Conservation (phyloP, 1,284 basidiomycete genomes). For the Moesziomyces parantarcticus region DNA sequence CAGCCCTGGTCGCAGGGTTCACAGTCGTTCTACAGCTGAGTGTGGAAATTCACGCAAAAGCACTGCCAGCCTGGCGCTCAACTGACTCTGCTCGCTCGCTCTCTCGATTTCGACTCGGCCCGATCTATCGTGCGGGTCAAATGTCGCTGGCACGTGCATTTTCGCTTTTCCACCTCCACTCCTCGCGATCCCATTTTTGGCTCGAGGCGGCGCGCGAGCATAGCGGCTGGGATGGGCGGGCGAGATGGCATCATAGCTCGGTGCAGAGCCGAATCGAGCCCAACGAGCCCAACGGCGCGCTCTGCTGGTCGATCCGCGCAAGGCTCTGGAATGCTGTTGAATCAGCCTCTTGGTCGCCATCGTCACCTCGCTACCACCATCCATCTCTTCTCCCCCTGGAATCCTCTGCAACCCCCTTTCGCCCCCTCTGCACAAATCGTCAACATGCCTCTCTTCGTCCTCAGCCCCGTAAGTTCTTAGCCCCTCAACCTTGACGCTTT, state of each 20-base stretch:
- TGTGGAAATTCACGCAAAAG: too few relatives aligned
- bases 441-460: constrained; percentile 67
- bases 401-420: neutral
- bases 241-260: too few relatives aligned
- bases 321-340: neutral
- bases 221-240: too few relatives aligned
- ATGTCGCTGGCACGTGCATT: constrained; percentile 28
- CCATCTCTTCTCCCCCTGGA: neutral
- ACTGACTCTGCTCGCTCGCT: too few relatives aligned
- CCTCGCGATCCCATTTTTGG: neutral
- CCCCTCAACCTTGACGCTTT: too few relatives aligned
- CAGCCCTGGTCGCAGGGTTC: constrained; percentile 2
- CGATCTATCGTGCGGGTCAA: constrained; percentile 12
- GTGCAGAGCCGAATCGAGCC: too few relatives aligned
- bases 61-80: too few relatives aligned
- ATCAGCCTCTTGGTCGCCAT: neutral
- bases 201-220: too few relatives aligned
- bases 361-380: neutral
- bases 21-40: constrained; percentile 8
- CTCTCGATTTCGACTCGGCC: too few relatives aligned
- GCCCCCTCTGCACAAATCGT: neutral
- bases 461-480: constrained; percentile 49
- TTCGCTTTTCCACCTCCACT: constrained; percentile 34
- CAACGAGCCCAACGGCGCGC: too few relatives aligned
- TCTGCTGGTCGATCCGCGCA: neutral